These are phyloP conservation scores for Paulownia fortunei DNA, from an alignment of 257 asterid species.

Conservation along the genomic window DNA sequence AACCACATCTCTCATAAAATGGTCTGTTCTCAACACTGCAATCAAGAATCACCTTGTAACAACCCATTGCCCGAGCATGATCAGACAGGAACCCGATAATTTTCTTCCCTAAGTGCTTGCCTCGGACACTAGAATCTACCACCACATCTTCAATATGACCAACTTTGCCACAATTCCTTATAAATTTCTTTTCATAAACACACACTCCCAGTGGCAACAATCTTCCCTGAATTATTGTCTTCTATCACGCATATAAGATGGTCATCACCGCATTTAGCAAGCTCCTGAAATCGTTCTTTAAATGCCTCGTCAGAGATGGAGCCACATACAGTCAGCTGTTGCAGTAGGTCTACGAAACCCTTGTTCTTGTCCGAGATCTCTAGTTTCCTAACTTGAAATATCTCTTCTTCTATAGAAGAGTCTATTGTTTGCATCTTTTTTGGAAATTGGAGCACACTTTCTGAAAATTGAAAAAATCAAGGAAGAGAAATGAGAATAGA, in stretches of 20 bases:
- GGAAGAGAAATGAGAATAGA: neutral
- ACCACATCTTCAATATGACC: slow-evolving; percentile 96
- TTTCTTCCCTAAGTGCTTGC: slow-evolving; percentile 78
- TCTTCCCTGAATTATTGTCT: slow-evolving; percentile 51
- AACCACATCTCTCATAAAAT: slow-evolving; percentile 91
- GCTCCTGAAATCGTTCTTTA: slow-evolving; percentile 52
- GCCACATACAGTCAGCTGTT: slow-evolving; percentile 73
- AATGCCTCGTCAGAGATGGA: slow-evolving; percentile 64
- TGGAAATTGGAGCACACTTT: neutral
- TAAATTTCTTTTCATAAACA: slow-evolving; percentile 76
- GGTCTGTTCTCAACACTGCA: slow-evolving; percentile 61
- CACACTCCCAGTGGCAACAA: slow-evolving; percentile 80
- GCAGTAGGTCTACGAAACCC: slow-evolving; percentile 67
- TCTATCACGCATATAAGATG: slow-evolving; percentile 73
- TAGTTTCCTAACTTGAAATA: slow-evolving; percentile 54
- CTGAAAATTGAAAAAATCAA: neutral
- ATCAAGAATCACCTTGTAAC: slow-evolving; percentile 90
- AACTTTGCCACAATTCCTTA: slow-evolving; percentile 77
- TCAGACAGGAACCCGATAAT: slow-evolving; percentile 64
- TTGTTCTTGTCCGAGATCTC: slow-evolving; percentile 70
- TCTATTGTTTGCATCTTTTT: slow-evolving; percentile 39
- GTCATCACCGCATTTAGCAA: slow-evolving; percentile 61
- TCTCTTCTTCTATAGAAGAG: slow-evolving; percentile 39
- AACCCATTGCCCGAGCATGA: slow-evolving; percentile 71
- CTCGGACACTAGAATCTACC: slow-evolving; percentile 73